A percentile compares a stretch with the other conserved stretches of the same genome.
Evolutionary conservation across 805 yeast species (phyloP).

Genomic region (Saccharomycopsis sp.): DNA sequence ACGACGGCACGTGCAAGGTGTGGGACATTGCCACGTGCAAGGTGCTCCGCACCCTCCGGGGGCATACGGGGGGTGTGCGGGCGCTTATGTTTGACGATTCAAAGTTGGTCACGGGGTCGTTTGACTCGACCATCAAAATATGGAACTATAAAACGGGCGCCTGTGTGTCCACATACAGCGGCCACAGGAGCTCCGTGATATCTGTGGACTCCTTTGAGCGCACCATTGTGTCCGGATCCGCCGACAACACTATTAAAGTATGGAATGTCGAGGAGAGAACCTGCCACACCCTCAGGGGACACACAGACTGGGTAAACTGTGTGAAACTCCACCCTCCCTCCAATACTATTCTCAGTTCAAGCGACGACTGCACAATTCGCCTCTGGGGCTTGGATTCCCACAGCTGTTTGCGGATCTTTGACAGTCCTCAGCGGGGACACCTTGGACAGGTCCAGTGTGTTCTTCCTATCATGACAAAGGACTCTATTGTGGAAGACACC

Average conservation of each 20-base stretch:
- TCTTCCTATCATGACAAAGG: slow-evolving; percentile 73
- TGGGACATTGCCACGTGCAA: slow-evolving; percentile 73
- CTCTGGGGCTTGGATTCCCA: slow-evolving; percentile 91
- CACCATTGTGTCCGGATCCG: slow-evolving; percentile 86
- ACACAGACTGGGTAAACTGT: slow-evolving; percentile 84
- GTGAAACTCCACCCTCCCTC: slow-evolving; percentile 81
- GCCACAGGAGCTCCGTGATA: slow-evolving; percentile 81
- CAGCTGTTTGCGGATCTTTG: slow-evolving; percentile 68
- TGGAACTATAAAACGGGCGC: slow-evolving; percentile 96
- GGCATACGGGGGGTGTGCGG: slow-evolving; percentile 87
- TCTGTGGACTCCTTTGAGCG: slow-evolving; percentile 72
- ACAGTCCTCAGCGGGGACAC: slow-evolving; percentile 77
- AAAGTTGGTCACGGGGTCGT: slow-evolving; percentile 85
- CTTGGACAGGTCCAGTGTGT: slow-evolving; percentile 93
- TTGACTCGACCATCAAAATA: slow-evolving; percentile 85
- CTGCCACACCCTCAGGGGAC: slow-evolving; percentile 90
- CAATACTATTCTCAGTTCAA: slow-evolving; percentile 73
- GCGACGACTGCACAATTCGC: slow-evolving; percentile 86
- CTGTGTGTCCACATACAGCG: slow-evolving; percentile 88
- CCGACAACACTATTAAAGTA: slow-evolving; percentile 85
- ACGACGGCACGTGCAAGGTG: slow-evolving; percentile 83
- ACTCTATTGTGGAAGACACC: slow-evolving; percentile 31
- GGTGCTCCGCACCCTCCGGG: slow-evolving; percentile 65
- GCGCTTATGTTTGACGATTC: slow-evolving; percentile 80
- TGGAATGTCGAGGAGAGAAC: slow-evolving; percentile 96